These are phyloP conservation scores for Cynanchum wilfordii DNA, from an alignment of 257 asterid species.

Conservation along the genomic window DNA sequence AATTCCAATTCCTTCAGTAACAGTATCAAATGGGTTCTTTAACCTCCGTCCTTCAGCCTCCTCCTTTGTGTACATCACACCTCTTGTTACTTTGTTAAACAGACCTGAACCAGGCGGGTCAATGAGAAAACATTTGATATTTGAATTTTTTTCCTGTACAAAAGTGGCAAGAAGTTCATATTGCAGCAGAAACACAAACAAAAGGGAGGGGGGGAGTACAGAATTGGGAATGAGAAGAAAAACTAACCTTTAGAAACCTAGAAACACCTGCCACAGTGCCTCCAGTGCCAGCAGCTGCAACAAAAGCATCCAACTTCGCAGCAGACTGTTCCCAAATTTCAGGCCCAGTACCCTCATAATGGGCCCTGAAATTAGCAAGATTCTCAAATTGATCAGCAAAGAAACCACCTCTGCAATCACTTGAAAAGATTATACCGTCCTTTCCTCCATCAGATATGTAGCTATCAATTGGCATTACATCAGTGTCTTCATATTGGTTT, in stretches of 20 bases:
- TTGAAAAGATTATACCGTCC: conserved; percentile 21
- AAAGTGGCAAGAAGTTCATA: conserved; percentile 11
- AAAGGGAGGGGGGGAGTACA: background rate
- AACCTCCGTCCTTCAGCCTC: conserved; percentile 92
- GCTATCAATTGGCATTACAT: conserved; percentile 25
- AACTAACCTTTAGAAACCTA: conserved; percentile 66
- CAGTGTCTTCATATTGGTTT: conserved; percentile 18
- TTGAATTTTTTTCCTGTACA: conserved; percentile 61
- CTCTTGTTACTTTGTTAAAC: conserved; percentile 92
- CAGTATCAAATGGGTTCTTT: conserved; percentile 89
- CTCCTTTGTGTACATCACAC: conserved; percentile 89
- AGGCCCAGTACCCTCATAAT: conserved; percentile 90
- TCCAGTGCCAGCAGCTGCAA: conserved; percentile 98
- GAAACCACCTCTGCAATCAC: conserved; percentile 69
- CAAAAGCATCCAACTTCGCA: conserved; percentile 79
- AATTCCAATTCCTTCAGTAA: conserved; percentile 95
- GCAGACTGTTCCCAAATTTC: conserved; percentile 85
- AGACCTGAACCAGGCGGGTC: conserved; percentile 98
- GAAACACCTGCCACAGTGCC: conserved; percentile 95
- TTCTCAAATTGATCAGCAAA: conserved; percentile 97
- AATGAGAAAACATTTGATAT: conserved; percentile 69
- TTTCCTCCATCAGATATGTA: conserved; percentile 23
- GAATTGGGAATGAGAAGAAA: conserved; percentile 13
- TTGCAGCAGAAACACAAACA: background rate
- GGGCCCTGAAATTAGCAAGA: conserved; percentile 90